Evolutionary conservation across 75 land plant genomes (phyloP), one percentile per base, ranked within the genome.

Genomic region (Cupressus sempervirens): DNA sequence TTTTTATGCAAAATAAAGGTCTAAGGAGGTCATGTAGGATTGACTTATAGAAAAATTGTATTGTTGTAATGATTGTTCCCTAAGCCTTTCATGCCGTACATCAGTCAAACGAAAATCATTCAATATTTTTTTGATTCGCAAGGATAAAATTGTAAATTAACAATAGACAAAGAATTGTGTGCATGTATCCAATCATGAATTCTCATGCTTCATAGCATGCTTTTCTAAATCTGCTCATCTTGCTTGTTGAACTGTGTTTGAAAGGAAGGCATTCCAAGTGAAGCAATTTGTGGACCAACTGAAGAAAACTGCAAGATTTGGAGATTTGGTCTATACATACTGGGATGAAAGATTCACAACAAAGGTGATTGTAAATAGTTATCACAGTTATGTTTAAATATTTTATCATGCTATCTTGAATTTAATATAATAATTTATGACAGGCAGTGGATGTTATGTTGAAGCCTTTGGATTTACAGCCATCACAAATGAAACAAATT

Each of bases 341-440:
- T 95, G 95, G 97, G 91, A 96, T 77, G 98, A 96, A 86, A 81
- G 90, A 65, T 94, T 89, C 81, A 93, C 98, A 7, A 91, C 97
- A 83, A 92, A 86, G 93, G 98, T 95, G 56, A 54, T 75, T 30
- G 34, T 73, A 23, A 73, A 13, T 3, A 32, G 38, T 73, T 12
- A 35, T 20, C 20, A 20, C 70, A 65, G 18, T 76, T 76, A 50
- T 45, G 7, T 3, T 20, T 35, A 41, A 34, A 67, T 36, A 11
- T 20, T 15, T 67, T 70, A 48, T 48, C 11, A 12, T 8, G 35
- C 13, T 6, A 83, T 86, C 1, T 15, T 36, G 30, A 86, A 73
- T 53, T 54, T 76, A 38, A 54, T n/a, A 45, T 11, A 45, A 40
- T 80, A 13, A 3, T 50, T 54, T 7, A n/a, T 84, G 41, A 26